Base-by-base conservation (phyloP, 2,329 filamentous ascomycete species). In the Dactylellina sp. region DNA sequence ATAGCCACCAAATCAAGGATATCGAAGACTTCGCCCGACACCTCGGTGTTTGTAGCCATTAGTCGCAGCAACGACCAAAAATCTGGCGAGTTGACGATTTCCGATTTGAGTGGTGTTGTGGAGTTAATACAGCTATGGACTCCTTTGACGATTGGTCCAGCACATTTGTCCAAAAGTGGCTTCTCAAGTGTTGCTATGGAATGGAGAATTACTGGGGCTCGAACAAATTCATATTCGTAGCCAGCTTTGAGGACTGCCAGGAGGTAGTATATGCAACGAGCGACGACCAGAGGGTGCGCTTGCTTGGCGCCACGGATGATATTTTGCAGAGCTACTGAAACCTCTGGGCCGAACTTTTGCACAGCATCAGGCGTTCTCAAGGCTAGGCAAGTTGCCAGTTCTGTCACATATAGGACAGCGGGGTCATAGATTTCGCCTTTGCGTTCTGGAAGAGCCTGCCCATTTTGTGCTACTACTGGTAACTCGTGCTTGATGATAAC, bases 1-100 rank as follows among this genome's bases (percentile, higher is more conserved):
- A 86, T 86, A 1, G 92, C 88, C 24, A 93, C 88, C 62, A 87
- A 88, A 79, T 95, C 90, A 0, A 97, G 84, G n/a, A 98, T 91
- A 62, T 90, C 88, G 80, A 98, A 98, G 0, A 96, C 93, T 14
- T 89, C 85, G 0, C 89, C 85, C 1, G 92, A 91, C 24, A 90
- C 89, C 60, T 91, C 89, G 1, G 87, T 83, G 75, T 89, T 86
- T 22, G 85, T 84, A 50, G 91, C 88, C 16, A 99, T 83, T 32
- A 88, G 87, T 75, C 92, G 89, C 59, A 99, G 84, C 12, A 97
- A 91, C 3, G 90, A 90, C 95, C 95, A 99, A 81, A 99, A 98
- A 79, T 99, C 95, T 0, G 95, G 95, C 16, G 94, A 98, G 12
- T 92, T 94, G 82, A 96, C 96, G 77, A 98, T 91, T 82, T 98